phyloP scores from a whole-genome alignment of 495 filamentous ascomycete genomes.

The Penicillium egyptiacum region DNA sequence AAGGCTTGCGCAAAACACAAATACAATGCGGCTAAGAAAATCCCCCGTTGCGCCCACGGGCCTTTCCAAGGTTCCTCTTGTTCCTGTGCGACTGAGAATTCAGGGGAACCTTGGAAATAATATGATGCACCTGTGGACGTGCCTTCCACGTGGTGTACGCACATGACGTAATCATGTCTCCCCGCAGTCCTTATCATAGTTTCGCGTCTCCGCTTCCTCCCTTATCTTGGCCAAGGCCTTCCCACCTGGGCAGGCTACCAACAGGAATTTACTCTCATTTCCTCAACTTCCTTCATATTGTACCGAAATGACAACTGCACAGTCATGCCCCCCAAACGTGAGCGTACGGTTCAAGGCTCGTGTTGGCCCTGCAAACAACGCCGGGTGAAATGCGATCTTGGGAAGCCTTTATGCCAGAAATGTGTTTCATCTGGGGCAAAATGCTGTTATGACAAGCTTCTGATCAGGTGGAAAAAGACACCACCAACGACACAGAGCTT shows the following conservation, averaged over 20 bases:
- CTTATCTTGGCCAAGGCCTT: constrained; percentile 1
- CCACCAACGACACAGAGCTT: constrained; percentile 17
- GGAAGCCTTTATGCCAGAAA: constrained; percentile 29
- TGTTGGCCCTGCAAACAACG: constrained; percentile 43
- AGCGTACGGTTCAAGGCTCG: constrained; percentile 39
- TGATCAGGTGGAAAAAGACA: constrained; percentile 32
- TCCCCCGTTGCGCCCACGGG: too few relatives aligned
- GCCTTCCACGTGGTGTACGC: not conserved
- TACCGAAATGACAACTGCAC: constrained; percentile 3
- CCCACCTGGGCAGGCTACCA: not conserved
- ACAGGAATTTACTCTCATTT: not conserved
- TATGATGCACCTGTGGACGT: not conserved
- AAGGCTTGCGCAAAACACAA: too few relatives aligned
- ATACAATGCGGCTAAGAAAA: too few relatives aligned
- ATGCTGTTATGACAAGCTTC: constrained; percentile 38
- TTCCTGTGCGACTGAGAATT: too few relatives aligned
- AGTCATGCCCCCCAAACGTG: constrained; percentile 27
- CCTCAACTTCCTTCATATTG: not conserved
- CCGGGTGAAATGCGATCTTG: constrained; percentile 38
- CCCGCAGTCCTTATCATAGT: constrained; percentile 2
- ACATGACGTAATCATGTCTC: not conserved
- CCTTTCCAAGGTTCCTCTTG: too few relatives aligned
- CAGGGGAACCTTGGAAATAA: too few relatives aligned
- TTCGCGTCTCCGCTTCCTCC: constrained; percentile 3
- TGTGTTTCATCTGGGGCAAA: constrained; percentile 32